Evolutionary conservation across 192 early-diverging fungal species (phyloP), one percentile per base, ranked within the genome.

Genomic region (Lobulomyces angularis): DNA sequence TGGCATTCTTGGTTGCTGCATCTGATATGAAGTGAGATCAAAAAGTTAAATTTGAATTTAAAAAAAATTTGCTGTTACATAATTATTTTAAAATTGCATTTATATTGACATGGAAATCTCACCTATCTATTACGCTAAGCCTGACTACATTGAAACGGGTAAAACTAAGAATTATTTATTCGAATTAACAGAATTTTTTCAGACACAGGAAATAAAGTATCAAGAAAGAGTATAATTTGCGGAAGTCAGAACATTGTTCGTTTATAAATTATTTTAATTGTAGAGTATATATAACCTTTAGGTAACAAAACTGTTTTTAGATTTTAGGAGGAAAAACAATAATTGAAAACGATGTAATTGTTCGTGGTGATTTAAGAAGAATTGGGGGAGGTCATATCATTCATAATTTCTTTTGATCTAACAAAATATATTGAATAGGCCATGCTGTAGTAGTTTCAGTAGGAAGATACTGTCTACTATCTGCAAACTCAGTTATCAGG

Each of bases 121-220:
- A 5, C 61, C 77, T 30, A 56, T 69, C 6, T 67, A 74, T 30
- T 94, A 92, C 52, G 79, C 81, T 48, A 77, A 75, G 43, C 52
- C 67, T 36, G 88, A 97, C 41, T 97, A 88, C 61, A 94, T 97
- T 31, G 90, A 94, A 58, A 97, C 90, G n/a, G 84, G n/a, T n/a
- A n/a, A n/a, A n/a, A n/a, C n/a, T 85, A 61, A 45, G 30, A 30
- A 16, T 9, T 8, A 22, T 1, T 18, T 7, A 11, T 1, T 11
- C 20, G 11, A n/a, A 20, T 16, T 17, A 23, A n/a, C 6, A 31
- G 6, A 2, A 40, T 29, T 8, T 5, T 11, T 12, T 48, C 83
- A 81, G 92, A 94, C 48, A 94, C 90, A 0, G 88, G 92, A 23
- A 97, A 97, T 71, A 94, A 90, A 62, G 86, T 97, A 27, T 82